Evolutionary conservation across 2,329 filamentous ascomycete species (phyloP), one percentile per base, ranked within the genome.

Genomic region (Penicillium glabrum): DNA sequence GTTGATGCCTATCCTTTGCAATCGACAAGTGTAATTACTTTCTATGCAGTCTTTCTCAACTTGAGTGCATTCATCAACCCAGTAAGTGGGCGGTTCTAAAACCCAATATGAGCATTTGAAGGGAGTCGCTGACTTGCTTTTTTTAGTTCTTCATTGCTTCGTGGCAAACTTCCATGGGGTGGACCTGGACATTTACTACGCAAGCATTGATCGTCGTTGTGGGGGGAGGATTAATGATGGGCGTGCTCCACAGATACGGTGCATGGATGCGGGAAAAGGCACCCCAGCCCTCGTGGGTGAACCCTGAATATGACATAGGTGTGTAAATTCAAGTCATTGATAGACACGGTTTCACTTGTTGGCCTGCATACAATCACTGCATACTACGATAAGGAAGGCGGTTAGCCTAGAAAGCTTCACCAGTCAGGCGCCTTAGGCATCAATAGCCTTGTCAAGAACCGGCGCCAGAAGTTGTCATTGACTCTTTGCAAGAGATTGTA

Each of bases 1-100:
- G 77, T 85, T 33, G 83, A 86, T 65, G 76, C 76, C 46, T 85
- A 85, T 65, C 82, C 82, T 0, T 67, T 81, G 16, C 81, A 85
- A 63, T 80, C 79, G 37, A 84, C 82, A 67, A 79, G 79, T 43
- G 74, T 82, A 37, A 76, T 84, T 31, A 82, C 79, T 8, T 85
- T 84, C 63, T 84, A 83, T 63, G 75, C 79, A 8, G 80, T 84
- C 3, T 73, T 83, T 45, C 73, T 84, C 39, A 84, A 83, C 61
- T 62, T 83, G 47, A 77, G 77, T 41, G 78, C 78, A 3, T 82
- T 82, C 58, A 69, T 75, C 24, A 73, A 77, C 57, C 77, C 77
- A 8, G 73, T 77, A 64, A 55, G 66, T 63, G n/a, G 11, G 43
- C 35, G 26, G 41, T 47, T 31, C 13, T 14, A 10, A 2, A 13